Evolutionary conservation across 768 basidiomycete species (phyloP).

Genomic region (Rhodosporidiobolus odoratus): DNA sequence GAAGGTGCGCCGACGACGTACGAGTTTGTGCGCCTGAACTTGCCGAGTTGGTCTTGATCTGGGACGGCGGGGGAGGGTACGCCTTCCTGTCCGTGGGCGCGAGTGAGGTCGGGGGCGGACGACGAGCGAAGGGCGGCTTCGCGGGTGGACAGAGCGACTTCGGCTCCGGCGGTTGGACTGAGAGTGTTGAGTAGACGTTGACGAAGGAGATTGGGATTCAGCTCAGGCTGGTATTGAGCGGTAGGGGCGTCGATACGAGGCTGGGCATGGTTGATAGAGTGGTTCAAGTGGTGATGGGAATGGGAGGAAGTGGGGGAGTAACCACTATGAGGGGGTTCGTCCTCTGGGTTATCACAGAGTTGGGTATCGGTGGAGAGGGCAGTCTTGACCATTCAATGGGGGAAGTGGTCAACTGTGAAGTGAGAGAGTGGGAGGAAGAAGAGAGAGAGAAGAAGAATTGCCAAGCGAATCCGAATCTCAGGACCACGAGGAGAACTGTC

Average conservation of each 20-base stretch:
- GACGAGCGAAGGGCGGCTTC: neutral
- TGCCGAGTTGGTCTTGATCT: neutral
- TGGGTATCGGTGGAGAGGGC: neutral
- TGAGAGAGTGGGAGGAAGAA: neutral
- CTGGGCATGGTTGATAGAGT: neutral
- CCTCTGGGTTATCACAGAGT: neutral
- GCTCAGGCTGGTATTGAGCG: neutral
- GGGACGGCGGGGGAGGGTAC: neutral
- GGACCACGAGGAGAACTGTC: neutral
- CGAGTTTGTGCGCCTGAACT: neutral
- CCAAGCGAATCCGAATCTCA: neutral
- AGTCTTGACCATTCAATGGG: conserved; percentile 15
- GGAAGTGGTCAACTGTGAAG: neutral
- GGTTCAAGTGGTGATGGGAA: neutral
- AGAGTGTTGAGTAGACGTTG: neutral
- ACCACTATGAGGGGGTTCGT: conserved; percentile 27
- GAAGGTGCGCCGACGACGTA: neutral
- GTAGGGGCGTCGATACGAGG: neutral
- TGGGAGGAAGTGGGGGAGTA: neutral
- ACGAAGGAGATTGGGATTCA: neutral
- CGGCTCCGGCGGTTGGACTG: neutral
- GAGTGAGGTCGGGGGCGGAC: neutral
- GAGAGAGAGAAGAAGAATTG: neutral
- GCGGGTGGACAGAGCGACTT: neutral
- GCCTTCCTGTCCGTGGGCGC: neutral